Evolutionary conservation across 2,329 filamentous ascomycete species (phyloP), one percentile per base, ranked within the genome.

Genomic region (Nemania sp.): DNA sequence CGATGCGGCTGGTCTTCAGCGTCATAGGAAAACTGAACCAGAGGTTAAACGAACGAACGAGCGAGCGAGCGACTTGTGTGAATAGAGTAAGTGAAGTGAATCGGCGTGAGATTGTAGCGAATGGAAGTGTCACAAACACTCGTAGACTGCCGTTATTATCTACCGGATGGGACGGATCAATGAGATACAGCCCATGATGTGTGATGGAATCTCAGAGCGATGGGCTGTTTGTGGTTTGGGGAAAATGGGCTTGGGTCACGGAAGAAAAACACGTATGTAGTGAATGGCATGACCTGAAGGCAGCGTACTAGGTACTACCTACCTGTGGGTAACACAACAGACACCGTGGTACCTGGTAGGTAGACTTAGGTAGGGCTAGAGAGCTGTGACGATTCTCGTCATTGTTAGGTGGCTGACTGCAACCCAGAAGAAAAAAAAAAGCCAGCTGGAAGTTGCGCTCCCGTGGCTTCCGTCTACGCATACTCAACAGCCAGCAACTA

Each of bases 1-100:
- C 40, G 31, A 46, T 20, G 31, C 28, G 36, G 26, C 33, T 39
- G n/a, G 47, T 44, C 46, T 26, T 31, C 43, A 40, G 47, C 31
- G 43, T 40, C 34, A 28, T 26, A 44, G 22, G 23, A 49, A 40
- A 48, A 40, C 14, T 12, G 50, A 57, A 47, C 47, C 20, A 19
- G 47, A 49, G 43, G 40, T 52, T 52, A 57, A 51, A 50, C 57
- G 49, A 57, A 46, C 46, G 39, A 51, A n/a, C 28, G 26, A 44
- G 22, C 30, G 41, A 48, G 46, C 14, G 31, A 44, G 24, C 20
- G 31, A 31, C 8, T 26, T 19, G 24, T 30, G 36, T n/a, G 19
- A 39, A 6, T 20, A 20, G 23, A 33, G 23, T 15, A 22, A 34
- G 31, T 34, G 14, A 14, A 40, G 24, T 23, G 40, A 51, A 33